Evolutionary conservation across 257 asterid species (phyloP), one percentile per base, ranked within the genome.

Genomic region (Lithospermum erythrorhizon): DNA sequence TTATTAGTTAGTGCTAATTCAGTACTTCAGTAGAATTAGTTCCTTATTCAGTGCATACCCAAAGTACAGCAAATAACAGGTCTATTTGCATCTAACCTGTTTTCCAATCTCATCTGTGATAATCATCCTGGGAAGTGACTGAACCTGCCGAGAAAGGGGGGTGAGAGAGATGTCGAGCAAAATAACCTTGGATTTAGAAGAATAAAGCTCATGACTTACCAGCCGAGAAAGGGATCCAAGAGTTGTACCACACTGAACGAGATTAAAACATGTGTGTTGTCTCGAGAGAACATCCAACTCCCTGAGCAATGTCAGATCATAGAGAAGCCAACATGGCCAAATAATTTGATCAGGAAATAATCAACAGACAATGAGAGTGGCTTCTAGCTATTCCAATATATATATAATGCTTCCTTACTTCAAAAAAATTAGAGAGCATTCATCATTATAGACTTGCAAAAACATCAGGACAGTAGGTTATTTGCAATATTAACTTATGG

Each of bases 91-190:
- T 29, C 61, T 76, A 52, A 82, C 98, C 93, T 88, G 95, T 80
- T 86, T 79, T 63, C 98, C 98, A 37, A 91, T 86, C 70, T 86
- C 96, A 70, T 91, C 97, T 76, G 72, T 86, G 54, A 86, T 88
- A 65, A 88, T 88, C 96, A 91, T 91, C 80, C 98, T 88, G 35
- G 97, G 98, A 71, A 88, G 98, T 13, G 98, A 91, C 67, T 91
- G 96, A 61, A 91, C 95, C 98, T 91, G 94, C 70, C 79, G 17
- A 54, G 25, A 35, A 10, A 13, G 45, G 45, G 14, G 45, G 45
- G 45, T 35, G 45, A 35, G 32, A 59, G 61, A 68, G 64, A 19
- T 47, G 53, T 74, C 69, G 70, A 41, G 68, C 45, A 56, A 64
- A 65, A 67, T 66, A 68, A 21, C 63, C 41, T 22, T 61, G 54